Evolutionary conservation across 345 rosid genomes (phyloP).

Genomic region (Syzygium aqueum): DNA sequence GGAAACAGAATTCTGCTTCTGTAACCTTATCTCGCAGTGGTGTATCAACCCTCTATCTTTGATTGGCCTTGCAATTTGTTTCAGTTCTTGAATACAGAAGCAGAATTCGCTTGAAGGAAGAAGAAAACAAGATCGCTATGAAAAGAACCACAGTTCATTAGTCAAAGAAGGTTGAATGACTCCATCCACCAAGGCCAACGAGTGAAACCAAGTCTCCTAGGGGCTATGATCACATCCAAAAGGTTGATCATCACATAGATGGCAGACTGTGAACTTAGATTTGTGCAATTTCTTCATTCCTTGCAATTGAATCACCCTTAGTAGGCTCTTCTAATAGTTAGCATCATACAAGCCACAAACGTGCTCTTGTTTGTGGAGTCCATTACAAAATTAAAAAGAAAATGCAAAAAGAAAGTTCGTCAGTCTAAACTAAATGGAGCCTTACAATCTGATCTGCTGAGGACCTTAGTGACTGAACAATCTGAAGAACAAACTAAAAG

Average conservation of each 20-base stretch:
- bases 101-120: accelerated
- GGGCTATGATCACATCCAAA: no score
- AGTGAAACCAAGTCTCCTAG: neutral
- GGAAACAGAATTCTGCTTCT: no score
- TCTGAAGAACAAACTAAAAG: neutral
- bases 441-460: neutral
- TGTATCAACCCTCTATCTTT: neutral
- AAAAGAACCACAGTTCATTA: neutral
- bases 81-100: neutral
- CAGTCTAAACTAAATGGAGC: neutral
- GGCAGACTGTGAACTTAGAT: no score
- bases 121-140: neutral
- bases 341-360: no score
- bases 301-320: neutral
- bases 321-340: neutral
- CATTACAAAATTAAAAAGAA: no score
- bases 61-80: neutral
- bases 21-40: neutral
- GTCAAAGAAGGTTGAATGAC: neutral
- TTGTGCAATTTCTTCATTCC: neutral
- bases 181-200: neutral
- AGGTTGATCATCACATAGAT: no score
- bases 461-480: neutral
- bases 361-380: no score
- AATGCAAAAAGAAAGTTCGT: neutral